These are phyloP conservation scores for Daldinia loculata DNA, from an alignment of 495 filamentous ascomycete species.

Conservation along the genomic window DNA sequence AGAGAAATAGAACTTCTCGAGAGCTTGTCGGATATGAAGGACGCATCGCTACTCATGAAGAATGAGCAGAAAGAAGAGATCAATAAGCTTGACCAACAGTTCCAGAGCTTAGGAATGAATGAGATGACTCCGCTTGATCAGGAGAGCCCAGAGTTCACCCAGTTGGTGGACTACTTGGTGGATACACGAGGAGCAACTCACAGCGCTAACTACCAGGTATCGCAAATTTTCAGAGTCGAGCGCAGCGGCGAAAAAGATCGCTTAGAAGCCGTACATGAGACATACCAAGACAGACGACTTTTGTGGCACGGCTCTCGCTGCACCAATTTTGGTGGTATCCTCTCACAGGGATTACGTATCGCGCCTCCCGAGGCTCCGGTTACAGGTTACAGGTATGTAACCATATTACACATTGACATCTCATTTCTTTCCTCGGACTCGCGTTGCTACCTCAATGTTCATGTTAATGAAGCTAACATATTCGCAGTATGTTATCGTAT, in stretches of 20 bases:
- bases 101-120: constrained; percentile 71
- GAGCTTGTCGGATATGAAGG: constrained; percentile 81
- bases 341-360: constrained; percentile 85
- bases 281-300: constrained; percentile 67
- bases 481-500: constrained; percentile 17
- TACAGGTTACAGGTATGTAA: constrained; percentile 68
- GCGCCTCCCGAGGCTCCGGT: constrained; percentile 85
- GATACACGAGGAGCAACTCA: constrained; percentile 72
- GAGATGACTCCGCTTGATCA: constrained; percentile 77
- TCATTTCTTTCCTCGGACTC: background rate
- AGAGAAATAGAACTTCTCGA: constrained; percentile 80
- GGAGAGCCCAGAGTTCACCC: constrained; percentile 66
- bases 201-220: constrained; percentile 63
- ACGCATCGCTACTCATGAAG: constrained; percentile 80
- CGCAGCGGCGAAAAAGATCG: constrained; percentile 76
- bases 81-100: constrained; percentile 75
- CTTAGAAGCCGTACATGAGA: constrained; percentile 64
- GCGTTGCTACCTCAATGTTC: background rate
- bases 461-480: constrained; percentile 15
- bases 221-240: constrained; percentile 84
- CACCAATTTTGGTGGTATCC: constrained; percentile 84
- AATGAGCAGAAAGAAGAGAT: constrained; percentile 60
- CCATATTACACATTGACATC: background rate
- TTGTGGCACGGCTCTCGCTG: constrained; percentile 85
- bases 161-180: constrained; percentile 71